Evolutionary conservation across 2,329 filamentous ascomycete genomes (phyloP).

Genomic region (Talaromyces piceae): DNA sequence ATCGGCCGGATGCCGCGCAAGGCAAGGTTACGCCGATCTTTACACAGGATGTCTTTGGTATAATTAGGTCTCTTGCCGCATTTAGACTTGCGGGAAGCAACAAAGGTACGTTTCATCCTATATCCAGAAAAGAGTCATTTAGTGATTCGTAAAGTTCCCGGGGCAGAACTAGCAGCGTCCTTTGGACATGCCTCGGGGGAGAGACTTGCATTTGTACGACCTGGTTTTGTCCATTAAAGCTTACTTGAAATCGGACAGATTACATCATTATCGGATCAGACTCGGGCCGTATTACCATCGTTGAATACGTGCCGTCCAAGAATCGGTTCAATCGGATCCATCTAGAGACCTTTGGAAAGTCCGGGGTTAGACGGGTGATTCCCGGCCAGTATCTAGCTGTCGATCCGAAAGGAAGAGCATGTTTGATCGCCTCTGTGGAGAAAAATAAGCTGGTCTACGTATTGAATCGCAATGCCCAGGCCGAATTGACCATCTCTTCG

Average conservation of each 20-base stretch:
- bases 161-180: slow-evolving; percentile 38
- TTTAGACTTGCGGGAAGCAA: slow-evolving; percentile 89
- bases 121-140: slow-evolving; percentile 45
- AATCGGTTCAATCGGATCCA: slow-evolving; percentile 86
- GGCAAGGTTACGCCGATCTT: slow-evolving; percentile 80
- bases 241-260: slow-evolving; percentile 56
- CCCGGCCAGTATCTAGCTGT: slow-evolving; percentile 94
- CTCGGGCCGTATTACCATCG: slow-evolving; percentile 86
- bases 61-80: slow-evolving; percentile 79
- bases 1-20: slow-evolving; percentile 76
- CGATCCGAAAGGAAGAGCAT: slow-evolving; percentile 92
- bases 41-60: slow-evolving; percentile 92
- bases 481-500: slow-evolving; percentile 92
- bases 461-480: slow-evolving; percentile 88
- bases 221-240: slow-evolving; percentile 19
- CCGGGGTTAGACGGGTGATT: slow-evolving; percentile 83
- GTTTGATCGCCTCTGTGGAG: slow-evolving; percentile 86
- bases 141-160: slow-evolving; percentile 63
- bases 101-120: slow-evolving; percentile 65
- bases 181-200: slow-evolving; percentile 29
- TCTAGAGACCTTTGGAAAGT: slow-evolving; percentile 97
- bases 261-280: slow-evolving; percentile 93
- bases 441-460: slow-evolving; percentile 99
- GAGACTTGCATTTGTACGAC: slow-evolving; percentile 22
- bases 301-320: slow-evolving; percentile 81